Conservation (phyloP, 306 rosid genomes). For the Quercus berberidifolia region DNA sequence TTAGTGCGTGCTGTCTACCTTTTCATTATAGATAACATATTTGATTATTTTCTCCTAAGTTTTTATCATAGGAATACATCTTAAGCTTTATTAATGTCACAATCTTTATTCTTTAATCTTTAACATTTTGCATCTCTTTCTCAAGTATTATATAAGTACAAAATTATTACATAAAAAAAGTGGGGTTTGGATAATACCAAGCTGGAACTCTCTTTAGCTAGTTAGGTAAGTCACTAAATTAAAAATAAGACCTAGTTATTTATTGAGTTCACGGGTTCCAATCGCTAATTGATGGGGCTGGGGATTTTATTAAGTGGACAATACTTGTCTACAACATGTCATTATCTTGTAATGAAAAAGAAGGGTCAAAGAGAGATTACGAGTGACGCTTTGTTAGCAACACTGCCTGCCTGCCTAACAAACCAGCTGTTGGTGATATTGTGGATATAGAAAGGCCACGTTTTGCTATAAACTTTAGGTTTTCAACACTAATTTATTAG, state of each 20-base stretch:
- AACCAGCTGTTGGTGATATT: conserved; percentile 20
- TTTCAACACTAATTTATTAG: too few species aligned
- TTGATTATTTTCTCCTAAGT: conserved; percentile 8
- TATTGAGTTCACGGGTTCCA: conserved; percentile 15
- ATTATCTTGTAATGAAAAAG: conserved; percentile 15
- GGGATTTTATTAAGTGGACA: conserved; percentile 24
- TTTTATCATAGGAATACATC: conserved; percentile 27
- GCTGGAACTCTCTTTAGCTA: conserved; percentile 8
- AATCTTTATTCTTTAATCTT: conserved; percentile 5
- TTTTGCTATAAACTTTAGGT: conserved; percentile 14
- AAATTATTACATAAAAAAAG: conserved; percentile 10
- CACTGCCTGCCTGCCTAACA: conserved; percentile 34
- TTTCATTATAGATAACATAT: conserved; percentile 20
- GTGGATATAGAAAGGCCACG: conserved; percentile 42
- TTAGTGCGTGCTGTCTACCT: conserved; percentile 49
- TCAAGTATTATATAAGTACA: too few species aligned
- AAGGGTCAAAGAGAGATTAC: conserved; percentile 26
- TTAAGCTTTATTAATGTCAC: conserved; percentile 38
- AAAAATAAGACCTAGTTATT: conserved; percentile 3
- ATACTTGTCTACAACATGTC: conserved; percentile 22
- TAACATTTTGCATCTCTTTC: conserved; percentile 26
- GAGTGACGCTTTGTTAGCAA: conserved; percentile 4
- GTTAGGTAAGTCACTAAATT: conserved; percentile 24
- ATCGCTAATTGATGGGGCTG: conserved; percentile 28
- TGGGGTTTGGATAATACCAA: neutral